Base-by-base conservation (phyloP, 208 protist species). In the Leishmania amazonensis region DNA sequence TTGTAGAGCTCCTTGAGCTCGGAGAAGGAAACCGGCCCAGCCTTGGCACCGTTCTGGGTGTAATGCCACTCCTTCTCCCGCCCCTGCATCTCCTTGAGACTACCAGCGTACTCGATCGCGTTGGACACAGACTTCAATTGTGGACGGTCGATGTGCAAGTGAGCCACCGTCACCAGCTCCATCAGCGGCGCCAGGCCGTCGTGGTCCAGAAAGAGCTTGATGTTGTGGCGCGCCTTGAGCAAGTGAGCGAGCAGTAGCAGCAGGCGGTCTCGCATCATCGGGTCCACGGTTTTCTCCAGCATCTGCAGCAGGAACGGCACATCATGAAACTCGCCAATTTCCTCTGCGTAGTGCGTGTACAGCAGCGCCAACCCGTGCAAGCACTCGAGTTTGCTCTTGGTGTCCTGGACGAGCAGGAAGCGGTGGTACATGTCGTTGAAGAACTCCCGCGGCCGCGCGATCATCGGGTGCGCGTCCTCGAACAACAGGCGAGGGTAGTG, bases 391-490 rank as follows among this genome's bases (percentile, higher is more conserved):
- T 89, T 87, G 68, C 83, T 84, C 82, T 93, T 85, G 78, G 76
- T 77, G 45, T 95, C 91, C 47, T 93, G 87, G n/a, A 94, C 89
- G 15, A 99, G 87, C 0, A 99, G 86, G 80, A 97, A 99, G 65
- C 94, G 92, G 88, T 99, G 97, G 89, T 98, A 99, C 77, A 99
- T 85, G 74, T 98, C 95, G 68, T 93, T 94, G 83, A 99, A 99
- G 82, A 98, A 99, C 74, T 98, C 89, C 19, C 83, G 88, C 47
- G 97, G 95, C 24, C 89, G 87, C 35, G 89, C 87, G 80, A 98
- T 94, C 17, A 95, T 77, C 1, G 93, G 92, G 67, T 80, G 35
- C 13, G 88, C 78, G 40, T 89, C 85, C 74, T 99, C 96, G 67
- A 99, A 97, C 9, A 99, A 87, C 40, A 99, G 76, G 15, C 94